Base-by-base conservation (phyloP, 2,329 filamentous ascomycete genomes). In the Raffaelea albimanens region DNA sequence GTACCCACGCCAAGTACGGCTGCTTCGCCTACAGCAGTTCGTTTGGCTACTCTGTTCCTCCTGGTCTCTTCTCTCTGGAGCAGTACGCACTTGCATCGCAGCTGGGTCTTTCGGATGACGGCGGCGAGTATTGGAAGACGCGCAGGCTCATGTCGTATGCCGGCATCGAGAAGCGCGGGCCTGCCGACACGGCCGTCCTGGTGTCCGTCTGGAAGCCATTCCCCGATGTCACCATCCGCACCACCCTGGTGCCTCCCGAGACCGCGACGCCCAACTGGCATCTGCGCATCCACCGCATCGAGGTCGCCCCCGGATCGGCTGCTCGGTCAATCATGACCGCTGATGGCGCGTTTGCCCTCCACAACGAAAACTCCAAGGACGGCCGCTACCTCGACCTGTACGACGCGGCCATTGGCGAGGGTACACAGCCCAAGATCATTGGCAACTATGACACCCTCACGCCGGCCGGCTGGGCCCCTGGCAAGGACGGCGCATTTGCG, bases 1-100 rank as follows among this genome's bases (percentile, higher is more conserved):
- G 83, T 46, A 87, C 85, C 0, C 85, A 90, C 61, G 83, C 85
- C 52, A 90, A 90, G 59, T 90, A 90, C 62, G 85, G 85, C 42
- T 76, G 79, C 50, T 89, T 90, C 59, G 84, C 84, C 5, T 90
- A 90, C 64, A 85, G 80, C 58, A 82, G 82, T 45, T 77, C 82
- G 0, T 90, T 86, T 61, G 84, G 74, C 19, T 90, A 89, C 65
- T 86, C 82, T 0, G 85, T 89, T 0, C 84, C 85, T 0, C 85
- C 85, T 0, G 85, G 86, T 0, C 74, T 80, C 18, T 86, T 87
- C 62, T 82, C 82, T 1, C 74, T 90, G 1, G 84, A 88, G 61
- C 85, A 88, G 58, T 86, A 83, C 59, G 83, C 85, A 0, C 76
- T 87, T 1, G 85, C 87, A 48, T 86, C 81, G 4, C 83, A 87